Evolutionary conservation across 169 alveolate genomes (phyloP).

Genomic region (Cryptosporidium andersoni): DNA sequence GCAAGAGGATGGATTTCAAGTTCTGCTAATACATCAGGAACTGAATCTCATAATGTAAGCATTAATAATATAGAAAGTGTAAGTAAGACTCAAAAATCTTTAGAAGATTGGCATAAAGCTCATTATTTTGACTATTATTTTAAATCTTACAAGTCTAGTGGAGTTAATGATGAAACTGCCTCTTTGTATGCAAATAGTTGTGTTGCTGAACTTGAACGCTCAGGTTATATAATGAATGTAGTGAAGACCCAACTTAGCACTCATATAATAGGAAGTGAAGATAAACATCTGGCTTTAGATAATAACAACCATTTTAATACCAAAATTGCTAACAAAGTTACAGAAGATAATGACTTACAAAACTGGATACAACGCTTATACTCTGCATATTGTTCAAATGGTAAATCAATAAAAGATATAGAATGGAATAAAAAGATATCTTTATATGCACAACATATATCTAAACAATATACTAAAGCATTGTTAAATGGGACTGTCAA

Average conservation of each 20-base stretch:
- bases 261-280: not conserved
- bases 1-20: too few species aligned
- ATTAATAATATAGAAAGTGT: not conserved
- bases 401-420: slow-evolving; percentile 48
- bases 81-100: not conserved
- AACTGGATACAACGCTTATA: slow-evolving; percentile 42
- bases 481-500: not conserved
- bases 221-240: slow-evolving; percentile 40
- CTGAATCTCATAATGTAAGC: not conserved
- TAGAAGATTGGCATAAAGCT: slow-evolving; percentile 67
- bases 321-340: not conserved
- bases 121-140: slow-evolving; percentile 58
- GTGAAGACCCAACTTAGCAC: slow-evolving; percentile 15
- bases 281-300: not conserved
- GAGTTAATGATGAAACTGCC: slow-evolving; percentile 51
- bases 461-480: slow-evolving; percentile 22
- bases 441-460: slow-evolving; percentile 15
- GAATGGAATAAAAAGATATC: slow-evolving; percentile 64
- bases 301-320: not conserved
- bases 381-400: slow-evolving; percentile 51
- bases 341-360: not conserved
- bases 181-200: slow-evolving; percentile 66
- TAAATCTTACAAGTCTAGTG: slow-evolving; percentile 50
- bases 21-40: too few species aligned
- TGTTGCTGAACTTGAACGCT: slow-evolving; percentile 37